These are phyloP conservation scores for Colletotrichum truncatum DNA, from an alignment of 2,329 filamentous ascomycete species.

Conservation along the genomic window DNA sequence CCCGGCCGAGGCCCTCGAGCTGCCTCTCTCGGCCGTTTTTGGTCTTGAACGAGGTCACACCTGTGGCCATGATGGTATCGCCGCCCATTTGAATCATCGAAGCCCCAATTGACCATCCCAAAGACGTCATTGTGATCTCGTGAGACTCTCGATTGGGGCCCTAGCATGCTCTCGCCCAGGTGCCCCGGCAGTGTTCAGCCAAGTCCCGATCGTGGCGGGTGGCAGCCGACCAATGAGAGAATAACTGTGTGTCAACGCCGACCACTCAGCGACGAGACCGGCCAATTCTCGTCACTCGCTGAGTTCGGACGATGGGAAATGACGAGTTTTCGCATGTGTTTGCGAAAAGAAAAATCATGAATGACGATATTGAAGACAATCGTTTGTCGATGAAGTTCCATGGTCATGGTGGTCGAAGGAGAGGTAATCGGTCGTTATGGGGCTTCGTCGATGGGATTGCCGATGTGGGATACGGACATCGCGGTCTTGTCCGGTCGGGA, in stretches of 20 bases:
- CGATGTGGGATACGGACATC: conserved; percentile 25
- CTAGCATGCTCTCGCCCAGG: conserved; percentile 25
- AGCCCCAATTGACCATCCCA: conserved; percentile 10
- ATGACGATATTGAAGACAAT: neutral
- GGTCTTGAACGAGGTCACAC: conserved; percentile 1
- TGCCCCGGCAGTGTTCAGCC: conserved; percentile 29
- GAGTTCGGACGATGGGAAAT: conserved; percentile 29
- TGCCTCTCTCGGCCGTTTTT: conserved; percentile 10
- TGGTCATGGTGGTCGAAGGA: neutral
- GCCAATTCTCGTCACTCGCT: conserved; percentile 20
- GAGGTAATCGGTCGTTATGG: conserved; percentile 20
- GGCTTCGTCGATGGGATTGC: conserved; percentile 14
- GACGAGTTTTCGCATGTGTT: conserved; percentile 24
- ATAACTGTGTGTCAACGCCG: conserved; percentile 32
- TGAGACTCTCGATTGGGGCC: conserved; percentile 21
- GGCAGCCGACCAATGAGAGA: conserved; percentile 30
- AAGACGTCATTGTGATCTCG: conserved; percentile 29
- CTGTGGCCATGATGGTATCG: conserved; percentile 10
- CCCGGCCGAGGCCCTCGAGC: conserved; percentile 3
- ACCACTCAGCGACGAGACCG: conserved; percentile 32
- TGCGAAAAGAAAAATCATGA: neutral
- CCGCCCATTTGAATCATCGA: conserved; percentile 5
- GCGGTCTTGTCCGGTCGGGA: conserved; percentile 16
- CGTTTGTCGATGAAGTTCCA: neutral
- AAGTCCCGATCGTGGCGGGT: conserved; percentile 29